Evolutionary conservation across 805 yeast species (phyloP), one percentile per base, ranked within the genome.

Genomic region (Candida stauntonica): DNA sequence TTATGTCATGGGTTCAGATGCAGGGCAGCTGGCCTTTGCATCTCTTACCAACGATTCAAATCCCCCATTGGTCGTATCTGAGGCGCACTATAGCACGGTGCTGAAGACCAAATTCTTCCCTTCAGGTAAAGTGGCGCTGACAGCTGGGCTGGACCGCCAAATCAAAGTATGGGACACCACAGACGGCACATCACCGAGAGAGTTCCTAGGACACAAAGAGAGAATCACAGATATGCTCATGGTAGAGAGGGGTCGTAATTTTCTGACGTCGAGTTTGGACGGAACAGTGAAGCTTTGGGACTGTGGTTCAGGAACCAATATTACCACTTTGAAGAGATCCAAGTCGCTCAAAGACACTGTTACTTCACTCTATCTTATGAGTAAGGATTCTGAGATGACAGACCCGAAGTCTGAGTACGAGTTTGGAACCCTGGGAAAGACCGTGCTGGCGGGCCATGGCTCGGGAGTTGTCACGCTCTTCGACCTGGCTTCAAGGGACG

Each of bases 281-380:
- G 86, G 86, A 1, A 52, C 73, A 0, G 63, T 81, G 1, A 66
- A 62, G 30, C 52, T 86, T 26, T 84, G 88, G 89, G 91, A 83
- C 49, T 75, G 86, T 55, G 80, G 84, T 0, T 51, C 70, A 1
- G 86, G 81, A 1, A 37, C 51, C 15, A 50, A 60, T 7, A 52
- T 81, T 5, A 60, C 68, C 48, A 58, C 63, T 26, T 66, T 75
- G 36, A 44, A 50, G 7, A 62, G 74, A 27, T 54, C 50, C 8
- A 62, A 58, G 26, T 58, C 62, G 15, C 31, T 58, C 2, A 39
- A 42, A 3, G 75, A 71, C 47, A 66, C 65, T 0, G 55, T 68
- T 1, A 60, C 64, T 8, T 45, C 52, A 2, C 35, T 68, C 14
- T 28, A 44, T 7, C 2, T 51, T 13, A 13, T 35, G 2, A 16